Conservation (phyloP, 257 asterid species). For the Solanum dulcamara region DNA sequence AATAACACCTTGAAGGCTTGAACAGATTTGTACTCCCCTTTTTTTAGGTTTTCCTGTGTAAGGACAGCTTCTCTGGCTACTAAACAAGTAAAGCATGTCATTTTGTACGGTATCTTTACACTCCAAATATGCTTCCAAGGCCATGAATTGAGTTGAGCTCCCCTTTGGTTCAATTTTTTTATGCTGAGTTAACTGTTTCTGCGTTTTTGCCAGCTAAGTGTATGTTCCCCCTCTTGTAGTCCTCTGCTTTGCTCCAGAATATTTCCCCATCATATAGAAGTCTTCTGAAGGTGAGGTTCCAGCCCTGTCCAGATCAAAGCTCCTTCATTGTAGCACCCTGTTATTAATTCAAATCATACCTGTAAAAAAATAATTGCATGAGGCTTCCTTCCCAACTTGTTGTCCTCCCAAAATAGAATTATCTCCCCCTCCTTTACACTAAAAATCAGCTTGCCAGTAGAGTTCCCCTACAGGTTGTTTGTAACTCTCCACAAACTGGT, state of each 20-base stretch:
- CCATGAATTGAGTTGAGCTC: neutral
- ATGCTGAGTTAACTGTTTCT: neutral
- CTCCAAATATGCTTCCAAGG: neutral
- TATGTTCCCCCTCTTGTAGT: neutral
- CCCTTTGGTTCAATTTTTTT: neutral
- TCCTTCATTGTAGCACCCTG: neutral
- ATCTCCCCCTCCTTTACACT: neutral
- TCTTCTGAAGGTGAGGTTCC: neutral
- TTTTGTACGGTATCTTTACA: neutral
- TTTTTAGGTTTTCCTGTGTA: neutral
- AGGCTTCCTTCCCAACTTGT: neutral
- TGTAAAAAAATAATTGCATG: neutral
- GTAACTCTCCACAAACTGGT: neutral
- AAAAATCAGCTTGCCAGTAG: neutral
- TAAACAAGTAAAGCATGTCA: neutral
- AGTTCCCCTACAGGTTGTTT: neutral
- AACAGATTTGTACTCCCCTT: neutral
- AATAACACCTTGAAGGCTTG: neutral
- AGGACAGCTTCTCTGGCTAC: neutral
- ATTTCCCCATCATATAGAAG: neutral
- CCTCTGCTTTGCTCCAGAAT: neutral
- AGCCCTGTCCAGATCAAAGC: neutral
- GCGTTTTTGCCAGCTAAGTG: neutral
- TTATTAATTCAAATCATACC: neutral
- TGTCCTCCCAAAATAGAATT: neutral